phyloP scores from a whole-genome alignment of 345 rosid genomes.

The Eutrema heterophyllum region DNA sequence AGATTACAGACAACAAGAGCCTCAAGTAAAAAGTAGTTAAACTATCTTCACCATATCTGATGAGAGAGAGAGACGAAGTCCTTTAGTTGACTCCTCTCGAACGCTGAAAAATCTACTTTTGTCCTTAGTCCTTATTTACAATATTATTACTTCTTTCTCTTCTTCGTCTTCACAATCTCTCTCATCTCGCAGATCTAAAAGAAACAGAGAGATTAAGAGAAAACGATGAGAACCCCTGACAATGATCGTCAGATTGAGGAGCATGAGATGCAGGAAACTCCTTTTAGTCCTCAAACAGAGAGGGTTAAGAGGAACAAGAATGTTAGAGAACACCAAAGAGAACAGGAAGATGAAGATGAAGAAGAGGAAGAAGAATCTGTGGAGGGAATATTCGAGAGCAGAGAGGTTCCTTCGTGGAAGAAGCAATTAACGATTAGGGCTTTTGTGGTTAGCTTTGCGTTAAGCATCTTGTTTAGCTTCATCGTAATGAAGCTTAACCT shows the following conservation, averaged over 20 bases:
- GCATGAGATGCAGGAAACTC: constrained; percentile 31
- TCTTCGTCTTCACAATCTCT: constrained; percentile 11
- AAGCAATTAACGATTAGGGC: constrained; percentile 60
- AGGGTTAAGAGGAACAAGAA: constrained; percentile 1
- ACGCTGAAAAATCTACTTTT: constrained; percentile 16
- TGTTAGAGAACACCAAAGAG: constrained; percentile 14
- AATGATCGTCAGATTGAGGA: constrained; percentile 22
- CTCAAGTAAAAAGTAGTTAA: constrained; percentile 18
- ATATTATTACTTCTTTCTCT: background rate
- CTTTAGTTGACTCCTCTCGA: constrained; percentile 15
- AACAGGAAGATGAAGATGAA: background rate
- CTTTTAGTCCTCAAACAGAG: constrained; percentile 14
- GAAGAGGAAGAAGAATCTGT: constrained; percentile 27
- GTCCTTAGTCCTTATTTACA: constrained; percentile 14
- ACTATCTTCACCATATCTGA: constrained; percentile 8
- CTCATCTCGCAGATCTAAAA: constrained; percentile 17
- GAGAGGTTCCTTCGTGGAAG: constrained; percentile 54
- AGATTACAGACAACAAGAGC: constrained; percentile 3
- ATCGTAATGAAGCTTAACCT: constrained; percentile 65
- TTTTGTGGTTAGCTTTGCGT: constrained; percentile 47
- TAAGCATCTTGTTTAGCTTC: constrained; percentile 56
- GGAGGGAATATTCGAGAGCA: constrained; percentile 44
- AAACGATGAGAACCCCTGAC: constrained; percentile 19
- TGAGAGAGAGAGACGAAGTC: constrained; percentile 11
- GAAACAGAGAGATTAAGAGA: background rate